Base-by-base conservation (phyloP, 345 rosid species). In the Garcia nutans region DNA sequence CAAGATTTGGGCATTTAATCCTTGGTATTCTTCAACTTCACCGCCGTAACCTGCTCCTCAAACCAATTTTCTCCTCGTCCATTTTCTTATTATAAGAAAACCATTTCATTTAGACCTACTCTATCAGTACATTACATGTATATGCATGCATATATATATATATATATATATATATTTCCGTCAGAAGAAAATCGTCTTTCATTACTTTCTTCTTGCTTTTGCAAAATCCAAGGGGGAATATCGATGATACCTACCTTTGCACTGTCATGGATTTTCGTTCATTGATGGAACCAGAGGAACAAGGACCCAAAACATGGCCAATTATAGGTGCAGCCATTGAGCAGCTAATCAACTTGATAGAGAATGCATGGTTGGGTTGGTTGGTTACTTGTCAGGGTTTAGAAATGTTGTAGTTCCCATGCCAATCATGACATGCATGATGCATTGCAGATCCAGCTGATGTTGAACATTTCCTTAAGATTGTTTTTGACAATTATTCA, bases 251-350 rank as follows among this genome's bases (percentile, higher is more conserved):
- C 77, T 84, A 87, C 86, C 79, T 69, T 80, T 79, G n/a, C 89
- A 28, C 44, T 80, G 65, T 85, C 96, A 45, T 93, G 92, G 93
- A 77, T 95, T 58, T 82, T 88, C 64, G 49, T 89, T 66, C 90
- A 93, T 75, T 77, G 94, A 74, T 91, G 97, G 96, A 85, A 76
- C 78, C 97, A 91, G 67, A 90, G 93, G 81, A 85, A 88, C 74
- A 78, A 77, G 99, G 97, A 33, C 97, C 97, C 0, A 95, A 86
- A 80, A 89, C 97, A n/a, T 93, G 99, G 99, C 98, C 99, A 47
- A 71, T 91, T 68, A 83, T 95, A 2, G 99, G 99, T 72, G 97
- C 97, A 57, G 96, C 94, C 3, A 78, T 95, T 28, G 97, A 95
- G 68, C 98, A 95, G 76, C 80, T 95, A 0, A 22, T 87, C 69